A percentile compares a stretch with the other conserved stretches of the same genome.
These are phyloP conservation scores for Bidens hawaiensis DNA, from an alignment of 140 eudicot genomes.

Conservation along the genomic window DNA sequence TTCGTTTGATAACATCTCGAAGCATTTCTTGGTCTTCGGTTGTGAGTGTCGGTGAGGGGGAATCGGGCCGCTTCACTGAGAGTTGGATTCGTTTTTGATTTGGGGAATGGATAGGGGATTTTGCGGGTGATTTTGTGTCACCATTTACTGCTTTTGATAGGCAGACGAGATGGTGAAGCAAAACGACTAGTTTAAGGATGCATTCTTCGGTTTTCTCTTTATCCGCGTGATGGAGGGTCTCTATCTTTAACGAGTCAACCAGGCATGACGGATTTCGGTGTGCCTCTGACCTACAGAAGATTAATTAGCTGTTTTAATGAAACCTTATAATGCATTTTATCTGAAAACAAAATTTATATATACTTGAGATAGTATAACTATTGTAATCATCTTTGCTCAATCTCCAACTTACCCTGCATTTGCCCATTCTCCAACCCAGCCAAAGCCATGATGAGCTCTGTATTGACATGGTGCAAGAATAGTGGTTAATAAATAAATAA, in stretches of 20 bases:
- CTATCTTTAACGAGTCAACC: slow-evolving; percentile 63
- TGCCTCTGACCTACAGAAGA: slow-evolving; percentile 57
- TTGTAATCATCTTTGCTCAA: background rate
- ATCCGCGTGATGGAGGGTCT: slow-evolving; percentile 87
- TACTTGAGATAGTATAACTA: background rate
- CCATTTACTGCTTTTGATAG: slow-evolving; percentile 52
- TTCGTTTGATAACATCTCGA: slow-evolving; percentile 66
- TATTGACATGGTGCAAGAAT: slow-evolving; percentile 17
- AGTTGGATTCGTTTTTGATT: slow-evolving; percentile 54
- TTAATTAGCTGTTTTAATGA: background rate
- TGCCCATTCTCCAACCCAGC: slow-evolving; percentile 99
- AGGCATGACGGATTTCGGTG: slow-evolving; percentile 60
- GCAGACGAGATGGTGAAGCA: slow-evolving; percentile 85
- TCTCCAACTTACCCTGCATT: slow-evolving; percentile 69
- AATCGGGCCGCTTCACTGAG: slow-evolving; percentile 33
- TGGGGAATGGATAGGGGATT: slow-evolving; percentile 85
- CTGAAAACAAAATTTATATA: background rate
- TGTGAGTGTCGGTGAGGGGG: slow-evolving; percentile 51
- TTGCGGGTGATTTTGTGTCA: slow-evolving; percentile 61
- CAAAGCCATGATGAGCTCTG: slow-evolving; percentile 99
- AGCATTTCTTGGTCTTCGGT: slow-evolving; percentile 86
- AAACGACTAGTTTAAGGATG: slow-evolving; percentile 70
- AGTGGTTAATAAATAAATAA: slow-evolving; percentile 9
- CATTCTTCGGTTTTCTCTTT: slow-evolving; percentile 73
- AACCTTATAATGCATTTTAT: background rate